Conservation (phyloP, 768 basidiomycete genomes). For the Pulveroboletus sp. region DNA sequence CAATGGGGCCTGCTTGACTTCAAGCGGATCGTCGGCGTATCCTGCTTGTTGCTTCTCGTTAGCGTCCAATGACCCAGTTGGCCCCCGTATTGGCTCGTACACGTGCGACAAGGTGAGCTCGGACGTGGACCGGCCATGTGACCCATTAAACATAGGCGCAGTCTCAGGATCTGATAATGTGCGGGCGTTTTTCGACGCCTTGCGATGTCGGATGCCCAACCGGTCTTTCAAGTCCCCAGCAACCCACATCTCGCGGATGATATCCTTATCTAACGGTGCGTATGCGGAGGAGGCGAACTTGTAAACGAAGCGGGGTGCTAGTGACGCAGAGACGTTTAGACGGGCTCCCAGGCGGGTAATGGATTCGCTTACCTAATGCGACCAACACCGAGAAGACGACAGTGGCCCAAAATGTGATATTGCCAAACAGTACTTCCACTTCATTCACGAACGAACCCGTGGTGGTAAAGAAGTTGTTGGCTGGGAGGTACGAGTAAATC, state of each 20-base stretch:
- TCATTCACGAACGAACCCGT: constrained; percentile 71
- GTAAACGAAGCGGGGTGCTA: constrained; percentile 78
- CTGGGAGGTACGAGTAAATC: constrained; percentile 78
- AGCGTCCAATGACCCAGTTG: constrained; percentile 15
- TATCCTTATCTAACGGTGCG: constrained; percentile 78
- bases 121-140: constrained; percentile 60
- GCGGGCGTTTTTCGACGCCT: constrained; percentile 40
- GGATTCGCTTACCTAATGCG: constrained; percentile 56
- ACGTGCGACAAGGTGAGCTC: constrained; percentile 42
- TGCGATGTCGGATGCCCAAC: constrained; percentile 66
- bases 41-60: constrained; percentile 9
- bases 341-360: constrained; percentile 2
- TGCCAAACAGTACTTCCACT: constrained; percentile 67
- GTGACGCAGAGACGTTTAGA: constrained; percentile 6
- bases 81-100: constrained; percentile 47
- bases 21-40: constrained; percentile 1
- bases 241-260: constrained; percentile 92
- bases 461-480: constrained; percentile 66
- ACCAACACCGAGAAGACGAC: constrained; percentile 64
- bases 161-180: constrained; percentile 44
- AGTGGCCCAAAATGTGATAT: constrained; percentile 79
- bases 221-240: constrained; percentile 76
- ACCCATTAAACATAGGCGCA: constrained; percentile 66
- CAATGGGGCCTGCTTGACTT: constrained; percentile 1
- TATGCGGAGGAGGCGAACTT: constrained; percentile 71